Evolutionary conservation across 495 filamentous ascomycete species (phyloP).

Genomic region (Podospora bellae-mahoneyi): DNA sequence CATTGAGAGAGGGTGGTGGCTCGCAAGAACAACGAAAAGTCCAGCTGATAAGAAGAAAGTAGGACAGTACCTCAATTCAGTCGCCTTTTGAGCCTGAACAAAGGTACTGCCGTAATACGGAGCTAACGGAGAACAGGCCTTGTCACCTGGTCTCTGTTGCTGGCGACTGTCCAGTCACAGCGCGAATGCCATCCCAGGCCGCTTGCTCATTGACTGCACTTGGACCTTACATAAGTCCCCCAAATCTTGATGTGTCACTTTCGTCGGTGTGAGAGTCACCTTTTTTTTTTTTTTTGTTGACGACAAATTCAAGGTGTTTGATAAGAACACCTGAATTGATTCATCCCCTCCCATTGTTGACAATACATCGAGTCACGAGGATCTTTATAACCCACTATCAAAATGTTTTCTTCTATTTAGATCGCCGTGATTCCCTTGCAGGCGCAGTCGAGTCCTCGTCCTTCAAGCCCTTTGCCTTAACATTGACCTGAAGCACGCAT

Average conservation of each 20-base stretch:
- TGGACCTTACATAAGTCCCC: background rate
- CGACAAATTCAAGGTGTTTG: background rate
- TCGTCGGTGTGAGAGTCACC: background rate
- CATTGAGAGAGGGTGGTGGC: background rate
- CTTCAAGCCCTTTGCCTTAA: background rate
- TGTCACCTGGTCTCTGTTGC: background rate
- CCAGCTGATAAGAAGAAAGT: background rate
- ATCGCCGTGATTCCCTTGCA: background rate
- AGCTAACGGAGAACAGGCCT: background rate
- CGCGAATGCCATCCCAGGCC: background rate
- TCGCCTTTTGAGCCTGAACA: background rate
- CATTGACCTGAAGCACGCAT: background rate
- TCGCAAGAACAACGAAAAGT: background rate
- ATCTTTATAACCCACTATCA: background rate
- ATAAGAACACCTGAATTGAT: background rate
- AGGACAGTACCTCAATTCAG: background rate
- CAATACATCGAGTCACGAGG: background rate
- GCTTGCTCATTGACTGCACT: background rate
- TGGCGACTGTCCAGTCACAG: background rate
- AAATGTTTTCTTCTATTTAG: constrained; percentile 21
- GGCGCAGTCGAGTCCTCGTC: background rate
- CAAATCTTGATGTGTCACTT: constrained; percentile 8
- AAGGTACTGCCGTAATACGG: background rate
- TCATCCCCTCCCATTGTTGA: background rate
- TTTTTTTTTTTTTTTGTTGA: constrained; percentile 4